A percentile compares a stretch with the other conserved stretches of the same genome.
Evolutionary conservation across 176 grass and related monocot species (phyloP).

Genomic region (Rhynchospora tenuis): DNA sequence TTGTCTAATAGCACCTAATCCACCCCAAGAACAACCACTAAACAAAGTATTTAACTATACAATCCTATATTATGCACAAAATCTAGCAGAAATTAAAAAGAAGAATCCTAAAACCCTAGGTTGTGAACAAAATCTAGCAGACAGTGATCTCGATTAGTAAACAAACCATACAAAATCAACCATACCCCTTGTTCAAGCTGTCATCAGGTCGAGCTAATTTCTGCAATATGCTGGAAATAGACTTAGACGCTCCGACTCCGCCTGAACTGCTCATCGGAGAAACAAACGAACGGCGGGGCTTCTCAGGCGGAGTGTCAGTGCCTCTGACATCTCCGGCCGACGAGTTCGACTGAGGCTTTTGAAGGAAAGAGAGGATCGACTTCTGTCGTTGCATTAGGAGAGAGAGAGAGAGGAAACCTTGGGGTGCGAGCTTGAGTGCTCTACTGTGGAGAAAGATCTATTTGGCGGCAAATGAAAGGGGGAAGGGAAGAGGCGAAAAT

Average conservation of each 20-base stretch:
- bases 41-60: background rate
- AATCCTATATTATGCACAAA: background rate
- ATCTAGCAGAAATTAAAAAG: background rate
- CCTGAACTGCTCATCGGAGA: background rate
- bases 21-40: background rate
- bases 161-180: conserved; percentile 20
- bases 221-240: conserved; percentile 59
- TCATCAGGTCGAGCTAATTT: conserved; percentile 28
- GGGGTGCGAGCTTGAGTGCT: background rate
- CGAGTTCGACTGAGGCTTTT: conserved; percentile 32
- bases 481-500: background rate
- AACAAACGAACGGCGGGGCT: conserved; percentile 30
- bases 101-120: background rate
- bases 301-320: conserved; percentile 53
- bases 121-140: background rate
- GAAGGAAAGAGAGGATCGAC: conserved; percentile 79
- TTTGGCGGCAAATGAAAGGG: conserved; percentile 25
- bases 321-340: conserved; percentile 30
- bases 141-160: background rate
- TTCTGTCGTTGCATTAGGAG: conserved; percentile 49
- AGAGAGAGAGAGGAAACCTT: background rate
- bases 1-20: background rate
- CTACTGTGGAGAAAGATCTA: background rate
- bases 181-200: conserved; percentile 18
- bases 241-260: background rate